Evolutionary conservation across 495 filamentous ascomycete genomes (phyloP).

Genomic region (Acidomyces sp.): DNA sequence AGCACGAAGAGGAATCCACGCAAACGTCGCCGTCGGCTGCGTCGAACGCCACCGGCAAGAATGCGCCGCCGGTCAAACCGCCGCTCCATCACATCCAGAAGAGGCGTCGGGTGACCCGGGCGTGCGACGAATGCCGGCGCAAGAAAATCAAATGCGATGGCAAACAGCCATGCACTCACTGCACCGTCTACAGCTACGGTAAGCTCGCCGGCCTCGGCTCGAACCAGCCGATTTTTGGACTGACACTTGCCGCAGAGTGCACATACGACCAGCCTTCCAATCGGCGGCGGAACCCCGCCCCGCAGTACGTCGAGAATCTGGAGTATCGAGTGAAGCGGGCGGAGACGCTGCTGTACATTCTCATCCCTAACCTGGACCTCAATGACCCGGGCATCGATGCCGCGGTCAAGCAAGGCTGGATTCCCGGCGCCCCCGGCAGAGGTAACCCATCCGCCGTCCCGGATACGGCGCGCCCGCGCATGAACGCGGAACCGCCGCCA

Average conservation of each 20-base stretch:
- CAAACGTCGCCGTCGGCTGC: conserved; percentile 3
- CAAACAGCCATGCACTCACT: conserved; percentile 95
- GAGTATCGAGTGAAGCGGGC: conserved; percentile 75
- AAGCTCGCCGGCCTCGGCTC: conserved; percentile 24
- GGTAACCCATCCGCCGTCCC: conserved; percentile 8
- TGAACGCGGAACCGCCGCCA: not conserved
- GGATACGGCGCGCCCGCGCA: not conserved
- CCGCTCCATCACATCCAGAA: conserved; percentile 48
- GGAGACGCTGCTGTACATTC: conserved; percentile 60
- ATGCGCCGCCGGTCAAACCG: conserved; percentile 7
- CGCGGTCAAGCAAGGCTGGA: conserved; percentile 34
- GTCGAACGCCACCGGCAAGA: not conserved
- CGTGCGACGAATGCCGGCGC: conserved; percentile 89
- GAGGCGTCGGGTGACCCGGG: conserved; percentile 73
- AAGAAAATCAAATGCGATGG: conserved; percentile 99
- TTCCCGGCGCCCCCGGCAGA: conserved; percentile 21
- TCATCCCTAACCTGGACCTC: conserved; percentile 77
- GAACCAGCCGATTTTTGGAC: no score
- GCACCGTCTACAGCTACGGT: conserved; percentile 98
- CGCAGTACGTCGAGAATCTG: conserved; percentile 86
- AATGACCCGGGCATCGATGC: conserved; percentile 70
- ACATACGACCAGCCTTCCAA: conserved; percentile 98
- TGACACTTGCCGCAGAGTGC: conserved; percentile 57
- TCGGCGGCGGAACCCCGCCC: conserved; percentile 81
- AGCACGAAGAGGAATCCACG: conserved; percentile 4